Evolutionary conservation across 2,329 filamentous ascomycete genomes (phyloP).

Genomic region (Pseudocercospora macadamiae): DNA sequence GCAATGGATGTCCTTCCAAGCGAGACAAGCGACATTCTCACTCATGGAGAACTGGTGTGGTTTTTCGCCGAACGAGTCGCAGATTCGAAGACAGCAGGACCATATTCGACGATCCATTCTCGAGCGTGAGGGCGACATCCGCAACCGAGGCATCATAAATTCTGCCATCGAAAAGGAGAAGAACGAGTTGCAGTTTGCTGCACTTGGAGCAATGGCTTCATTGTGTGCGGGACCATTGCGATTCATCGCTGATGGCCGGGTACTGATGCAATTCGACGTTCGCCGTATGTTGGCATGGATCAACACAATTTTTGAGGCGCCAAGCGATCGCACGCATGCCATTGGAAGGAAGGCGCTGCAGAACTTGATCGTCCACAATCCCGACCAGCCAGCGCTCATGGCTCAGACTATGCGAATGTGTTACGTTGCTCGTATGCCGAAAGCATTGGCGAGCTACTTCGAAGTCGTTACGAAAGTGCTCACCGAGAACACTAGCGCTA

Average conservation of each 20-base stretch:
- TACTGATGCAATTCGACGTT: constrained; percentile 88
- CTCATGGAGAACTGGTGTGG: constrained; percentile 99
- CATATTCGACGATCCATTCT: constrained; percentile 84
- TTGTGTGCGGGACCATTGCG: constrained; percentile 82
- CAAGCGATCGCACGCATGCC: constrained; percentile 86
- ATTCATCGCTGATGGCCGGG: constrained; percentile 83
- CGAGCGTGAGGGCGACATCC: constrained; percentile 71
- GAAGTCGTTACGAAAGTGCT: constrained; percentile 87
- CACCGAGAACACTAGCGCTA: constrained; percentile 75
- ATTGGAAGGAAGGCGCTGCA: constrained; percentile 87
- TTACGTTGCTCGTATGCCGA: constrained; percentile 72
- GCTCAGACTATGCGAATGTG: constrained; percentile 91
- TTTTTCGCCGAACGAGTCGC: constrained; percentile 85
- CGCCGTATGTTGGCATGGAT: constrained; percentile 94
- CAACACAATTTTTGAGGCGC: constrained; percentile 88
- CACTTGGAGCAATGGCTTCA: constrained; percentile 92
- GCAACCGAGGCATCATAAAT: constrained; percentile 76
- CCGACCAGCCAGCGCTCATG: constrained; percentile 80
- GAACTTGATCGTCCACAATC: constrained; percentile 88
- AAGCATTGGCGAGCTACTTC: constrained; percentile 93
- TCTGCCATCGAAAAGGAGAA: constrained; percentile 98
- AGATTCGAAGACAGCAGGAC: constrained; percentile 81
- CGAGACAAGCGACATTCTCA: constrained; percentile 90
- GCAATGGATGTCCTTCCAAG: constrained; percentile 97
- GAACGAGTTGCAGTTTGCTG: constrained; percentile 84